Evolutionary conservation across 2,329 filamentous ascomycete genomes (phyloP).

Genomic region (Exophiala xenobiotica): DNA sequence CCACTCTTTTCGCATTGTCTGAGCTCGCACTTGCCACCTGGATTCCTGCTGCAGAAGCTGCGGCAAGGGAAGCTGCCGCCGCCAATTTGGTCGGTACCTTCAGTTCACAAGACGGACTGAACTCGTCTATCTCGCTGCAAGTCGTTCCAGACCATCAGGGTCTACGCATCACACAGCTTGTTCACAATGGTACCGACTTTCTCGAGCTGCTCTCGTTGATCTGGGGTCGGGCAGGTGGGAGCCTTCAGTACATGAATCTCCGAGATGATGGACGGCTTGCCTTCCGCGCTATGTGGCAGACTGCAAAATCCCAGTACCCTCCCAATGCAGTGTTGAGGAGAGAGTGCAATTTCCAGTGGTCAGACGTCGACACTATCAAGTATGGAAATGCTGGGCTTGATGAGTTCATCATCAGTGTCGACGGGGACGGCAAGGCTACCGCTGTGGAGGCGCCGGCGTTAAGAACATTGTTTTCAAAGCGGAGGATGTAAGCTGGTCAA

Average conservation of each 20-base stretch:
- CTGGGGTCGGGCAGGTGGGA: conserved; percentile 1
- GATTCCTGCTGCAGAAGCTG: conserved; percentile 11
- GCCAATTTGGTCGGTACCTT: conserved; percentile 34
- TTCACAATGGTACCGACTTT: conserved; percentile 13
- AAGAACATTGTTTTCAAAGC: conserved; percentile 6
- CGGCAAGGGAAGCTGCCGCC: conserved; percentile 33
- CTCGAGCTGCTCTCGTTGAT: neutral
- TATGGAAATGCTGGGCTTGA: conserved; percentile 32
- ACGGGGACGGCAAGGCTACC: conserved; percentile 27
- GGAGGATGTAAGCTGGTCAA: neutral
- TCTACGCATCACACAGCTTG: conserved; percentile 25
- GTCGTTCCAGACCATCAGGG: conserved; percentile 24
- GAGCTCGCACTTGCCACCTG: conserved; percentile 18
- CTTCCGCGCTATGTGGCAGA: conserved; percentile 11
- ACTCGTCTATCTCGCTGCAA: conserved; percentile 32
- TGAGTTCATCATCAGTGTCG: conserved; percentile 29
- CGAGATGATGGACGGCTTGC: conserved; percentile 4
- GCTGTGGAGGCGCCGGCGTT: conserved; percentile 16
- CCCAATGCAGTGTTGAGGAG: neutral
- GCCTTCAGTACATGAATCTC: conserved; percentile 13
- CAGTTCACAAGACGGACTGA: conserved; percentile 26
- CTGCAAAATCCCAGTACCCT: neutral
- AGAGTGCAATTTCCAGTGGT: conserved; percentile 15
- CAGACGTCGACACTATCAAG: conserved; percentile 19
- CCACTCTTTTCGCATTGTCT: conserved; percentile 35